Evolutionary conservation across 2,329 filamentous ascomycete genomes (phyloP).

Genomic region (Metarhizium rileyi): DNA sequence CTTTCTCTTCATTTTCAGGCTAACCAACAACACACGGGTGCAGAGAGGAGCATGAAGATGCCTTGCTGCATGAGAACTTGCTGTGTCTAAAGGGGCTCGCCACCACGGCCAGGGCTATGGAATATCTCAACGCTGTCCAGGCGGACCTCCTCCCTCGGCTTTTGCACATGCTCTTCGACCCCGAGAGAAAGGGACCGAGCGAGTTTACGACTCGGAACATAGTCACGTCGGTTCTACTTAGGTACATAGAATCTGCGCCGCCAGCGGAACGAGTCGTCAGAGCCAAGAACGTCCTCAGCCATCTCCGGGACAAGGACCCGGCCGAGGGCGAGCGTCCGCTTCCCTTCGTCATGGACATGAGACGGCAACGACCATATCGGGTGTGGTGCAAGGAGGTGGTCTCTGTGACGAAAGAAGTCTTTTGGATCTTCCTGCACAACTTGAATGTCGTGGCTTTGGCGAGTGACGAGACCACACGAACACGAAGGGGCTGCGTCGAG

Average conservation of each 20-base stretch:
- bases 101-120: constrained; percentile 78
- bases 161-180: constrained; percentile 83
- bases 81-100: constrained; percentile 90
- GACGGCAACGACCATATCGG: constrained; percentile 75
- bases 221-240: constrained; percentile 81
- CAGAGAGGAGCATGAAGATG: constrained; percentile 92
- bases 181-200: constrained; percentile 95
- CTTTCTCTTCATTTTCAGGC: not conserved
- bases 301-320: constrained; percentile 70
- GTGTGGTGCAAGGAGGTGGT: constrained; percentile 90
- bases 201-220: constrained; percentile 92
- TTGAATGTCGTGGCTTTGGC: constrained; percentile 74
- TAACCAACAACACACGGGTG: constrained; percentile 11
- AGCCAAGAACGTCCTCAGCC: constrained; percentile 63
- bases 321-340: constrained; percentile 68
- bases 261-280: constrained; percentile 54
- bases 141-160: constrained; percentile 75
- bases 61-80: constrained; percentile 81
- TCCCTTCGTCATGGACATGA: constrained; percentile 84
- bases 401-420: constrained; percentile 93
- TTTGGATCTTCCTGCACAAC: constrained; percentile 97
- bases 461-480: constrained; percentile 24
- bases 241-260: constrained; percentile 65
- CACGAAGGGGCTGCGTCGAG: not conserved
- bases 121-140: constrained; percentile 73